phyloP scores from a whole-genome alignment of 169 alveolate species.

The Theileria sp. region DNA sequence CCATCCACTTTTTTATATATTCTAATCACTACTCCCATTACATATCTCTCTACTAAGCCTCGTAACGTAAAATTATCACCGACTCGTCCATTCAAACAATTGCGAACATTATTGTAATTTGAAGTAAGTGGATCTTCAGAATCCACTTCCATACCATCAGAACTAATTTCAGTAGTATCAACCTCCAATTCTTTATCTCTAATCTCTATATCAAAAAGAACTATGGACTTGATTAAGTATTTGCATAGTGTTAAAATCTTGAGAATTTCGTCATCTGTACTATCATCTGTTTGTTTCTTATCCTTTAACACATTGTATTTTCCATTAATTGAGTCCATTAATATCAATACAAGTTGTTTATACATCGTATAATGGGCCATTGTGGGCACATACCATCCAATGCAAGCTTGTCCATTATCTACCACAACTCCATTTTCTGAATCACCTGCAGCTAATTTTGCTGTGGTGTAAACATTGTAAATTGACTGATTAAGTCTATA shows the following conservation, averaged over 20 bases:
- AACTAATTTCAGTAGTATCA: background rate
- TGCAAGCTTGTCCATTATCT: background rate
- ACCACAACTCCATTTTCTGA: background rate
- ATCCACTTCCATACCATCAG: constrained; percentile 1
- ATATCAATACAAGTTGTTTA: background rate
- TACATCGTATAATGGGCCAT: background rate
- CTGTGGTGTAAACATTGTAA: constrained; percentile 28
- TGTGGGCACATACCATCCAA: constrained; percentile 1
- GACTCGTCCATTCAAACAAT: background rate
- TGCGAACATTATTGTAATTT: background rate
- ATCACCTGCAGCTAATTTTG: background rate
- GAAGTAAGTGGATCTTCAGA: background rate
- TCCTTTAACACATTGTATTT: background rate
- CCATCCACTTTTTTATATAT: background rate
- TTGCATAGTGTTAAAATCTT: constrained; percentile 18
- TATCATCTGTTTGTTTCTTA: background rate
- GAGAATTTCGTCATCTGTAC: constrained; percentile 7
- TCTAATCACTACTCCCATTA: background rate
- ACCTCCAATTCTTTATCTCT: background rate
- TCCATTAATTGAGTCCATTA: background rate
- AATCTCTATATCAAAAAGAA: background rate
- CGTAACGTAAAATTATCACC: background rate
- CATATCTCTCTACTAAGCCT: background rate
- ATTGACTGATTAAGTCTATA: constrained; percentile 32
- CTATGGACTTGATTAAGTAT: constrained; percentile 4